Conservation (phyloP, 495 filamentous ascomycete species). For the Trichocladium antarcticum region DNA sequence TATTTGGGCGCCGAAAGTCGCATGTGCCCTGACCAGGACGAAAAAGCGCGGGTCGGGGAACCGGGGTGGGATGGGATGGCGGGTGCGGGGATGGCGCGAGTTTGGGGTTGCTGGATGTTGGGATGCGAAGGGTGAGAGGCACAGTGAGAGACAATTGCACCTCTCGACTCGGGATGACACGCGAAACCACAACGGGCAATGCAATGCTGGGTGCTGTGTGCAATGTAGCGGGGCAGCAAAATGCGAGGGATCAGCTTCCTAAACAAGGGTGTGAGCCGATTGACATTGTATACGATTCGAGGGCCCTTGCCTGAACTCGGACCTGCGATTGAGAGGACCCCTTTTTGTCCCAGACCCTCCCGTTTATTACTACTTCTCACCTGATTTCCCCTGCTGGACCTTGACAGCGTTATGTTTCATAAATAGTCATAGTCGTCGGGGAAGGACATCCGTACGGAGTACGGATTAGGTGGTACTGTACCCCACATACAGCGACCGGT, state of each 20-base stretch:
- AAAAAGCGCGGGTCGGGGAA: slow-evolving; percentile 4
- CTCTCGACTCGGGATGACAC: neutral
- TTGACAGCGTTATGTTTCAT: neutral
- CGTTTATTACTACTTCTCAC: neutral
- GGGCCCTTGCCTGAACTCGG: neutral
- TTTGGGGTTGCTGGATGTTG: no score
- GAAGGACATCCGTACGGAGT: no score
- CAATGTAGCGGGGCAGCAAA: no score
- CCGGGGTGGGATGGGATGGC: neutral
- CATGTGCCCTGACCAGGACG: slow-evolving; percentile 9
- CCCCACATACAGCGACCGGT: slow-evolving; percentile 5
- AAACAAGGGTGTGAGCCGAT: slow-evolving; percentile 10
- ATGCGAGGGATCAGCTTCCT: slow-evolving; percentile 15
- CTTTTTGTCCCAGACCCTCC: no score
- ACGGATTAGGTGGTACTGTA: no score
- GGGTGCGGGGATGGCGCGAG: neutral
- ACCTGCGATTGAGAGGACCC: no score
- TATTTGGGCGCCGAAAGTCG: slow-evolving; percentile 5
- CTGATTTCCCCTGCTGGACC: neutral
- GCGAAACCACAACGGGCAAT: neutral
- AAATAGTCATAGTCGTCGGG: no score
- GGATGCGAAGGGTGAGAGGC: slow-evolving; percentile 2
- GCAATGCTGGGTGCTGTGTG: no score
- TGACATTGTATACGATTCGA: slow-evolving; percentile 7
- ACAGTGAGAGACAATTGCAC: neutral